Conservation (phyloP, 352 stramenopile species). For the Phytophthora agathidicida region DNA sequence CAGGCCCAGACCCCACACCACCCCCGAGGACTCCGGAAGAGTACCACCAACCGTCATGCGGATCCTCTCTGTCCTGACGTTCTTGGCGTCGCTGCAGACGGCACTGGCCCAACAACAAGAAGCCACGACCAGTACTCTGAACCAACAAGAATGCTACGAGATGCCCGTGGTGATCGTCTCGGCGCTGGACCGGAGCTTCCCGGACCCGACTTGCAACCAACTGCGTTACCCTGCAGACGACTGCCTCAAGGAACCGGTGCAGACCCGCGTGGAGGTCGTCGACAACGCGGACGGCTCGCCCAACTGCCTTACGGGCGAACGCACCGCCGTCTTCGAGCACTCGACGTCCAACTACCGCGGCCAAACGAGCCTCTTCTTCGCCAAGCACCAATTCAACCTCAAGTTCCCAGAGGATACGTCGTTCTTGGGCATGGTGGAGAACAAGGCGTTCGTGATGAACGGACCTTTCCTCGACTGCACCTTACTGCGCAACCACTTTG, state of each 20-base stretch:
- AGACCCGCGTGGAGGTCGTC: slow-evolving; percentile 62
- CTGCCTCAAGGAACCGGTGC: slow-evolving; percentile 66
- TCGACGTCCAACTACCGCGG: slow-evolving; percentile 76
- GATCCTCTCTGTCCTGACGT: slow-evolving; percentile 22
- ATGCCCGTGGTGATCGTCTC: slow-evolving; percentile 73
- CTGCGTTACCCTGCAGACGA: slow-evolving; percentile 65
- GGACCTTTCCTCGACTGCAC: slow-evolving; percentile 76
- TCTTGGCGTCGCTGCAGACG: slow-evolving; percentile 23
- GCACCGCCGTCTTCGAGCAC: slow-evolving; percentile 49
- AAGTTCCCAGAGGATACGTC: slow-evolving; percentile 51
- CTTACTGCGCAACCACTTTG: slow-evolving; percentile 79
- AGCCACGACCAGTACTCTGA: too few relatives aligned
- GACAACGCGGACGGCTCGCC: slow-evolving; percentile 57
- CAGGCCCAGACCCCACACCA: slow-evolving; percentile 13
- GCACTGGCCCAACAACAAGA: slow-evolving; percentile 14
- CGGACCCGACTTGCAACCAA: slow-evolving; percentile 76
- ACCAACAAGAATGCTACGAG: slow-evolving; percentile 61
- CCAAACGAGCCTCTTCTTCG: slow-evolving; percentile 77
- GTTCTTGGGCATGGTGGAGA: slow-evolving; percentile 68
- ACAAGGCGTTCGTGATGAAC: slow-evolving; percentile 78
- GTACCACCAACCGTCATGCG: slow-evolving; percentile 13
- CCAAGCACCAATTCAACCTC: slow-evolving; percentile 81
- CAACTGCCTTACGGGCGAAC: slow-evolving; percentile 62
- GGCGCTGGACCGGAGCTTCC: slow-evolving; percentile 57
- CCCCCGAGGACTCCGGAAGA: slow-evolving; percentile 5